Evolutionary conservation across 345 rosid genomes (phyloP).

Genomic region (Garcia nutans): DNA sequence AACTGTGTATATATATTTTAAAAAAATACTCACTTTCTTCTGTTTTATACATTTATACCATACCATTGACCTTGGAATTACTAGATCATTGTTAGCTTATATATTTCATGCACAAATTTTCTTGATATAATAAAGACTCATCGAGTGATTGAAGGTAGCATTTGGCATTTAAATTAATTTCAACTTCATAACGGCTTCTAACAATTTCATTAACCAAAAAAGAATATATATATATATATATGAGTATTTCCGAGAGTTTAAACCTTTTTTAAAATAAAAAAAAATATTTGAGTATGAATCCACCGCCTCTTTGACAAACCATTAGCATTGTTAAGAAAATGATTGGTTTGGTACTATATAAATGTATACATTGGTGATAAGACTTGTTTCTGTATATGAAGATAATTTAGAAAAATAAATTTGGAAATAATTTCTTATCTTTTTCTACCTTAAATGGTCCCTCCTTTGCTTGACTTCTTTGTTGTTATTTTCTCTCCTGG

Average conservation of each 20-base stretch:
- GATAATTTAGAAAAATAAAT: neutral
- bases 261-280: too few relatives aligned
- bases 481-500: neutral
- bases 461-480: neutral
- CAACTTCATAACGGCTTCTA: too few relatives aligned
- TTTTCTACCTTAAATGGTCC: neutral
- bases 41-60: too few relatives aligned
- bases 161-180: too few relatives aligned
- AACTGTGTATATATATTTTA: too few relatives aligned
- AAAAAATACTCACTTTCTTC: too few relatives aligned
- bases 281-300: neutral
- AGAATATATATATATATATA: too few relatives aligned
- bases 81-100: too few relatives aligned
- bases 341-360: neutral
- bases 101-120: too few relatives aligned
- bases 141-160: too few relatives aligned
- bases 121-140: too few relatives aligned
- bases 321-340: neutral
- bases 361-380: neutral
- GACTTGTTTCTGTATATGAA: neutral
- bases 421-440: neutral
- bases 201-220: neutral
- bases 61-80: too few relatives aligned
- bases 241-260: neutral
- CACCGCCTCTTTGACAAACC: constrained; percentile 14